Conservation (phyloP, 805 yeast species). For the Wickerhamiella parazyma region DNA sequence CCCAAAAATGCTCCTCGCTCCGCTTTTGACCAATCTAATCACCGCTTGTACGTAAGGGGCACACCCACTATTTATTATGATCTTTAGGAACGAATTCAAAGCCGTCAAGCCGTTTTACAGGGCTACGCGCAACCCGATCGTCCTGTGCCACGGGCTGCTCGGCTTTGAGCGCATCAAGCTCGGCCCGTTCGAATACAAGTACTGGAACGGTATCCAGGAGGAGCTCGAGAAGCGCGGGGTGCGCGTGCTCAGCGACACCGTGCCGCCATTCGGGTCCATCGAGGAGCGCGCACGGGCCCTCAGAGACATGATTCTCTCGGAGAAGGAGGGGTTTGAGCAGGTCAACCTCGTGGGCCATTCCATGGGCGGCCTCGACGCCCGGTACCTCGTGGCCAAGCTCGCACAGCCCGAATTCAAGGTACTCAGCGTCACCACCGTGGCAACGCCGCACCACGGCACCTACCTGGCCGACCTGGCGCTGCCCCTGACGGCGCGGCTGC, state of each 20-base stretch:
- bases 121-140: constrained; percentile 40
- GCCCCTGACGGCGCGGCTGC: constrained; percentile 17
- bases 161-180: constrained; percentile 55
- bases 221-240: constrained; percentile 50
- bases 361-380: constrained; percentile 85
- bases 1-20: too few species aligned
- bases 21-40: too few species aligned
- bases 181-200: constrained; percentile 35
- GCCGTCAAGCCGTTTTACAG: constrained; percentile 12
- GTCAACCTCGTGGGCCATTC: constrained; percentile 78
- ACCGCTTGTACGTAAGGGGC: background rate
- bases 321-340: constrained; percentile 22
- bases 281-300: constrained; percentile 50
- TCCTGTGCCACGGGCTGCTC: constrained; percentile 74
- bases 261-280: constrained; percentile 71
- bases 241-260: constrained; percentile 56
- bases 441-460: constrained; percentile 84
- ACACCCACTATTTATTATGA: background rate
- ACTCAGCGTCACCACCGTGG: constrained; percentile 64
- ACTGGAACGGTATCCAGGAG: constrained; percentile 70
- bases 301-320: constrained; percentile 35
- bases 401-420: constrained; percentile 39
- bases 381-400: constrained; percentile 56
- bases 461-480: constrained; percentile 63
- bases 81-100: constrained; percentile 14